Conservation (phyloP, 176 grass and related monocot genomes). For the Pontederia crassipes region DNA sequence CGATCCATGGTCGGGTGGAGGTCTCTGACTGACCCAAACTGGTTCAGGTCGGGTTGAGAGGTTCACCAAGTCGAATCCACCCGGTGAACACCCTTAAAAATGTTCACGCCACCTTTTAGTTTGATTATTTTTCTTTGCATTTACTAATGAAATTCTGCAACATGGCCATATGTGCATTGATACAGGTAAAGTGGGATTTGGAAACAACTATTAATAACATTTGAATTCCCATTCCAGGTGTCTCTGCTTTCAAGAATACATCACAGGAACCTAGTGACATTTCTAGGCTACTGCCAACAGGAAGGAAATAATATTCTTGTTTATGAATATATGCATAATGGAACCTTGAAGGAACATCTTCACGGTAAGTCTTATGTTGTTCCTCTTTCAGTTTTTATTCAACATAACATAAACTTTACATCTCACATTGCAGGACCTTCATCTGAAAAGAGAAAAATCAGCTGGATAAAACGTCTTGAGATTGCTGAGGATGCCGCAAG, state of each 20-base stretch:
- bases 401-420: not conserved
- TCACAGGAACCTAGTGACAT: slow-evolving; percentile 65
- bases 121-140: no score
- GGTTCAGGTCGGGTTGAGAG: no score
- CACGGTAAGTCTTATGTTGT: slow-evolving; percentile 31
- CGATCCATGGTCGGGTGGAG: no score
- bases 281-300: slow-evolving; percentile 67
- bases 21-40: no score
- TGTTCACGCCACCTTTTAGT: no score
- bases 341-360: slow-evolving; percentile 73
- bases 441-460: slow-evolving; percentile 46
- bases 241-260: slow-evolving; percentile 84
- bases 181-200: not conserved
- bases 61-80: no score
- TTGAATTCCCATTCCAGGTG: slow-evolving; percentile 21
- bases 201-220: not conserved
- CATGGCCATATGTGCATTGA: not conserved
- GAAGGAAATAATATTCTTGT: slow-evolving; percentile 71
- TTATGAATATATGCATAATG: slow-evolving; percentile 84
- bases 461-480: slow-evolving; percentile 68
- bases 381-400: not conserved
- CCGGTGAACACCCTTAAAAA: no score
- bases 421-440: slow-evolving; percentile 1
- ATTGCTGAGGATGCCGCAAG: slow-evolving; percentile 65
- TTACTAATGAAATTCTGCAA: not conserved